Evolutionary conservation across 345 rosid species (phyloP).

Genomic region (Camelina hispida): DNA sequence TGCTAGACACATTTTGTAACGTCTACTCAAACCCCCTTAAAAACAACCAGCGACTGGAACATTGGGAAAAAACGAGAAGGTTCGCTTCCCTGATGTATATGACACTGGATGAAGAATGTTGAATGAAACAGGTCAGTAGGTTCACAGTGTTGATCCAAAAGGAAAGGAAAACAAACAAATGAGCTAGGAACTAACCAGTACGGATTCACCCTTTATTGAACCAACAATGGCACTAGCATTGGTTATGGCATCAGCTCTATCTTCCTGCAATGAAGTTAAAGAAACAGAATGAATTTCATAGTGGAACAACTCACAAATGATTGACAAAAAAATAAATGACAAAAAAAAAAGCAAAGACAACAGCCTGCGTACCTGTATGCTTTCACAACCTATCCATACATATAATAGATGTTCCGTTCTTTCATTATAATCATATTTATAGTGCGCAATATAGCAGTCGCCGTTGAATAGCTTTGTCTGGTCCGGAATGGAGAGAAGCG

Average conservation of each 20-base stretch:
- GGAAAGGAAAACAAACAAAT: not conserved
- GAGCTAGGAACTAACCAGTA: constrained; percentile 58
- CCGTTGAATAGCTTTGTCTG: constrained; percentile 75
- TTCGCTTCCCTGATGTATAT: constrained; percentile 66
- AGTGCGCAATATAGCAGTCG: constrained; percentile 76
- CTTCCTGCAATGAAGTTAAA: constrained; percentile 55
- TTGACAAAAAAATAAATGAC: not conserved
- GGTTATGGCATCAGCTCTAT: constrained; percentile 65
- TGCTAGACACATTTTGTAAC: constrained; percentile 54
- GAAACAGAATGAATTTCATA: constrained; percentile 14
- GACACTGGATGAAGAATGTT: constrained; percentile 58
- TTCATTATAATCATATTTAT: constrained; percentile 59
- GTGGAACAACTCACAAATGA: constrained; percentile 24
- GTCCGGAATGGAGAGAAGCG: constrained; percentile 60
- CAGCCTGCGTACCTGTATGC: constrained; percentile 57
- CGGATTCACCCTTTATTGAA: constrained; percentile 63
- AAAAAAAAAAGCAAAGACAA: constrained; percentile 10
- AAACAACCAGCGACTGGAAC: constrained; percentile 58
- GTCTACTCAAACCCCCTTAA: constrained; percentile 76
- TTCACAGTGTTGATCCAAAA: not conserved
- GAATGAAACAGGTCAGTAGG: not conserved
- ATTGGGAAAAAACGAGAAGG: constrained; percentile 66
- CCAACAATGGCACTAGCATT: constrained; percentile 57
- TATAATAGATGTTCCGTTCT: constrained; percentile 62
- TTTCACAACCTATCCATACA: constrained; percentile 78